A percentile compares a stretch with the other conserved stretches of the same genome.
These are phyloP conservation scores for Pezicula carpinea DNA, from an alignment of 2,329 filamentous ascomycete species.

Conservation along the genomic window DNA sequence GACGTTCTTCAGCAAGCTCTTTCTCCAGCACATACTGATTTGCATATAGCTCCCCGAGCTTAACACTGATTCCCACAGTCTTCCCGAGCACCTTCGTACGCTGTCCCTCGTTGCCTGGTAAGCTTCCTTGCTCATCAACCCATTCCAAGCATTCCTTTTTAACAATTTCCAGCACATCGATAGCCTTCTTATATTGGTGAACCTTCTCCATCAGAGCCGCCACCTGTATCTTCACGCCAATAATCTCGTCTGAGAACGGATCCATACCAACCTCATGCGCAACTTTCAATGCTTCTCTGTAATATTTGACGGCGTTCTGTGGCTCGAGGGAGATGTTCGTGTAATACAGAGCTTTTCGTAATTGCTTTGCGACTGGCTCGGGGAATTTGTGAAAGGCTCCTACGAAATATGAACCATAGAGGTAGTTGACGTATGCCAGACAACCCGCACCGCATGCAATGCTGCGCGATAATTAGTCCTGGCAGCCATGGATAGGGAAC, in stretches of 20 bases:
- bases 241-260: slow-evolving; percentile 83
- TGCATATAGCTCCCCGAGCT: slow-evolving; percentile 79
- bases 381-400: slow-evolving; percentile 53
- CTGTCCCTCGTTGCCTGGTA: slow-evolving; percentile 34
- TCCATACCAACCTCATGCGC: slow-evolving; percentile 74
- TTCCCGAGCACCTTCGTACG: slow-evolving; percentile 67
- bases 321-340: slow-evolving; percentile 73
- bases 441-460: slow-evolving; percentile 20
- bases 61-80: slow-evolving; percentile 71
- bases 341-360: slow-evolving; percentile 84
- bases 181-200: slow-evolving; percentile 63
- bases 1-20: slow-evolving; percentile 67
- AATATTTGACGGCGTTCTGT: slow-evolving; percentile 75
- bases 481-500: background rate
- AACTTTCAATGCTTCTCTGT: slow-evolving; percentile 70
- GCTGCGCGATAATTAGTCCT: slow-evolving; percentile 11
- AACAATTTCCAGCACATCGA: slow-evolving; percentile 75
- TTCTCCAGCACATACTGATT: slow-evolving; percentile 70
- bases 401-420: slow-evolving; percentile 28
- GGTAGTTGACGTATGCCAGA: slow-evolving; percentile 25
- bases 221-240: slow-evolving; percentile 83
- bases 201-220: slow-evolving; percentile 76
- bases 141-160: slow-evolving; percentile 63
- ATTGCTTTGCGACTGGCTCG: slow-evolving; percentile 66
- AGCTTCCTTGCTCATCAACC: slow-evolving; percentile 49